Evolutionary conservation across 2,329 filamentous ascomycete genomes (phyloP).

Genomic region (Hypoxylon sp.): DNA sequence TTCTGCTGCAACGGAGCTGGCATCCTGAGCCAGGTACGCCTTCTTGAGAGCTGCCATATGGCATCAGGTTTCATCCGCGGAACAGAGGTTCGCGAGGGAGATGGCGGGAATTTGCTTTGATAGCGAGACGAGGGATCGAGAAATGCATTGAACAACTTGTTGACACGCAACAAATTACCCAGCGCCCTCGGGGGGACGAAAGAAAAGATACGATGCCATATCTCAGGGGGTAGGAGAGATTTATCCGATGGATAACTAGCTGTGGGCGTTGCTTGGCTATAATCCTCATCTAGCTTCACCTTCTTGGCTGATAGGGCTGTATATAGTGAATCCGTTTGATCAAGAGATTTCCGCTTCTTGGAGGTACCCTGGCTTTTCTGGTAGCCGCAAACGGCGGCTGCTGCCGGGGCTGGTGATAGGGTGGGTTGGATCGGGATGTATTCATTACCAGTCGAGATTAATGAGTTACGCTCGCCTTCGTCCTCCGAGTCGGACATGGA

Average conservation of each 20-base stretch:
- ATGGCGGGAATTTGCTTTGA: slow-evolving; percentile 43
- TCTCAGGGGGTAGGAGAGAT: slow-evolving; percentile 62
- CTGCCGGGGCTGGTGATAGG: neutral
- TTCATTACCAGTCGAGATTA: slow-evolving; percentile 25
- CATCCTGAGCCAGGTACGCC: slow-evolving; percentile 73
- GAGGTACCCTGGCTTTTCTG: slow-evolving; percentile 9
- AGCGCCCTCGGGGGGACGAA: slow-evolving; percentile 73
- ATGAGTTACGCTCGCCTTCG: slow-evolving; percentile 9
- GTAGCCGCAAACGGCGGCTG: neutral
- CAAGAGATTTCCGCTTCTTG: slow-evolving; percentile 41
- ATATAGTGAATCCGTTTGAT: slow-evolving; percentile 5
- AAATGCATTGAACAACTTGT: slow-evolving; percentile 73
- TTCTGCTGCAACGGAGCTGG: slow-evolving; percentile 74
- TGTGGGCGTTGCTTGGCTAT: slow-evolving; percentile 1
- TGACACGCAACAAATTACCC: slow-evolving; percentile 74
- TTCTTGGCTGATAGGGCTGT: slow-evolving; percentile 40
- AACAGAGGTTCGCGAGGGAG: slow-evolving; percentile 54
- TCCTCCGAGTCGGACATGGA: slow-evolving; percentile 30
- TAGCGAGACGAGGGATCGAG: slow-evolving; percentile 63
- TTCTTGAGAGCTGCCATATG: slow-evolving; percentile 79
- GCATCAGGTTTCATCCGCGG: slow-evolving; percentile 66
- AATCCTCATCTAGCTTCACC: slow-evolving; percentile 37
- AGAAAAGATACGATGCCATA: slow-evolving; percentile 79
- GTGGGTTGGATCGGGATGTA: slow-evolving; percentile 18
- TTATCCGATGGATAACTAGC: slow-evolving; percentile 26